Evolutionary conservation across 208 protist genomes (phyloP).

Genomic region (Wallacemonas rigidus): DNA sequence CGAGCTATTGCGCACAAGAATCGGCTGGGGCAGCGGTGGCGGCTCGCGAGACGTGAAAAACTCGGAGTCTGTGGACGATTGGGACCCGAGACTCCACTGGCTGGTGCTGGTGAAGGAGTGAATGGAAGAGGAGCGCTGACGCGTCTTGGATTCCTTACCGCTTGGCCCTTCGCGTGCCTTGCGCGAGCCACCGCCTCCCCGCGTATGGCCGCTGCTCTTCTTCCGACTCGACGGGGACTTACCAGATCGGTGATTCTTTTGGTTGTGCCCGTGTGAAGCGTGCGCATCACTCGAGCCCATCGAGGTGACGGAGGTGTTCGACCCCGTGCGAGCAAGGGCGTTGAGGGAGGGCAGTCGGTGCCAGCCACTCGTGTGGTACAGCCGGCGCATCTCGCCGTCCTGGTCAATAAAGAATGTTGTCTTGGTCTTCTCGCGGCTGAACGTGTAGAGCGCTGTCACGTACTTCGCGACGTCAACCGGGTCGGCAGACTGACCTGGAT

Average conservation of each 20-base stretch:
- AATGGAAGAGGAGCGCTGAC: conserved; percentile 6
- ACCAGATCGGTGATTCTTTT: neutral
- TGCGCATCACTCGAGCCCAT: neutral
- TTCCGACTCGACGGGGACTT: conserved; percentile 2
- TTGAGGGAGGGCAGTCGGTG: conserved; percentile 16
- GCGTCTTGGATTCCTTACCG: conserved; percentile 3
- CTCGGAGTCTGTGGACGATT: neutral
- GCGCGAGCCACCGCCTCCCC: neutral
- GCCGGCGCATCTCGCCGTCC: conserved; percentile 32
- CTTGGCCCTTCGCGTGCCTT: neutral
- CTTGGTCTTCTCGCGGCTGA: conserved; percentile 24
- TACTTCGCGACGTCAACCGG: conserved; percentile 28
- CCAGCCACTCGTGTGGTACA: conserved; percentile 33
- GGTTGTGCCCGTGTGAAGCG: neutral
- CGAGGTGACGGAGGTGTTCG: neutral
- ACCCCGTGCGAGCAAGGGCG: neutral
- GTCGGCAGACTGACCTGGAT: neutral
- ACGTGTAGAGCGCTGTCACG: conserved; percentile 22
- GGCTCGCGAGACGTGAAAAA: conserved; percentile 12
- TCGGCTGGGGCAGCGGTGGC: conserved; percentile 10
- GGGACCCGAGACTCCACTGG: conserved; percentile 14
- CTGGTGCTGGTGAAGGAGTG: conserved; percentile 16
- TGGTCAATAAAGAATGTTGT: conserved; percentile 32
- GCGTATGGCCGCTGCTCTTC: neutral
- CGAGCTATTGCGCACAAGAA: conserved; percentile 10